Percentiles rank a stretch among this genome's conserved stretches.
Conservation (phyloP, 2,329 filamentous ascomycete genomes). For the Colletotrichum somersetense region DNA sequence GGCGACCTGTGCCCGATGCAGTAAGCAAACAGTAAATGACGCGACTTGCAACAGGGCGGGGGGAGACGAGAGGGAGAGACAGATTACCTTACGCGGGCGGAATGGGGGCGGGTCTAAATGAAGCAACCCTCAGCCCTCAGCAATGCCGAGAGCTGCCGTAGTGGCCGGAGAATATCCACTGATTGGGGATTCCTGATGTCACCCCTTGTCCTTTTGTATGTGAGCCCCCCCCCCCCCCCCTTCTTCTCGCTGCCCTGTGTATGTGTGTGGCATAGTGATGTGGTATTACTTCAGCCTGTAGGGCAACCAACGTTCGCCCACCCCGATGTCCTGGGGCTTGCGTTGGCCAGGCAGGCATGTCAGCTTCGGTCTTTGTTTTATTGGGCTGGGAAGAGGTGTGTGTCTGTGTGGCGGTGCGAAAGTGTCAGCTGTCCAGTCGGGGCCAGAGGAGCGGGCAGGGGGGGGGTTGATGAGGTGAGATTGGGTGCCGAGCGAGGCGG, state of each 20-base stretch:
- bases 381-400: neutral
- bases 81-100: neutral
- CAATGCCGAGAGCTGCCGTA: slow-evolving; percentile 17
- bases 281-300: neutral
- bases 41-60: neutral
- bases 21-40: neutral
- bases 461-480: neutral
- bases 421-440: neutral
- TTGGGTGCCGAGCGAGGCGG: neutral
- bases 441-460: no score
- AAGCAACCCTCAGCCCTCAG: neutral
- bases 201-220: no score
- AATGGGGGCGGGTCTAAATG: neutral
- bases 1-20: neutral
- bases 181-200: neutral
- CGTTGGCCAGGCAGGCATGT: neutral
- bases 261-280: neutral
- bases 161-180: neutral
- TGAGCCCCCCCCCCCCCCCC: no score
- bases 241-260: no score
- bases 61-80: neutral
- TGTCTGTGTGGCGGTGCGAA: neutral
- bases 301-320: neutral
- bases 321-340: neutral
- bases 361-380: neutral